Conservation (phyloP, 2,329 filamentous ascomycete genomes). For the Fusarium citri region DNA sequence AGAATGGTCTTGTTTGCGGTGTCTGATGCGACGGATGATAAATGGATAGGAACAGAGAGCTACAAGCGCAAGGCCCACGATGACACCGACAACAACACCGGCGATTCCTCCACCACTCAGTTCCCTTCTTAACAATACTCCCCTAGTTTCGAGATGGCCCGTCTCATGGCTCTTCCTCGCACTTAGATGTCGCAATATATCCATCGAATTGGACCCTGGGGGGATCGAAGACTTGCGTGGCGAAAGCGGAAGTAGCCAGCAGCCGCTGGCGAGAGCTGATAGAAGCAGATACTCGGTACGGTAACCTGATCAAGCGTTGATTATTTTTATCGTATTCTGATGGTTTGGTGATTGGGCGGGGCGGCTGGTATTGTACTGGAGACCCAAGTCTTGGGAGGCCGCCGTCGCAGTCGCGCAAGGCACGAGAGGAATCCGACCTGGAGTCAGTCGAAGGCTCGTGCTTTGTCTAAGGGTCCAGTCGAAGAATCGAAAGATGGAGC, state of each 20-base stretch:
- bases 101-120: constrained; percentile 53
- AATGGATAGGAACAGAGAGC: constrained; percentile 56
- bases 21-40: constrained; percentile 49
- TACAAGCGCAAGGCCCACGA: constrained; percentile 50
- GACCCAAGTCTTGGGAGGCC: constrained; percentile 41
- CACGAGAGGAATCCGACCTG: constrained; percentile 22
- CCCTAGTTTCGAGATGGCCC: constrained; percentile 36
- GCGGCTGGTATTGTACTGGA: constrained; percentile 30
- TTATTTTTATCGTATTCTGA: constrained; percentile 27
- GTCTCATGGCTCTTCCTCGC: constrained; percentile 42
- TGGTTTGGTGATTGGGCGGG: constrained; percentile 35
- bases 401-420: constrained; percentile 41
- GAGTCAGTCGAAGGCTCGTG: constrained; percentile 37
- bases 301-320: constrained; percentile 21
- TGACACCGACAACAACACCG: constrained; percentile 53
- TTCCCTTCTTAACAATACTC: constrained; percentile 43
- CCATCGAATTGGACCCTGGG: constrained; percentile 36
- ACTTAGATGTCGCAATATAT: constrained; percentile 34
- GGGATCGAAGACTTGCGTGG: constrained; percentile 23
- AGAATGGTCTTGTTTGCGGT: constrained; percentile 43
- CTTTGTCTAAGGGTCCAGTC: constrained; percentile 16
- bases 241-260: constrained; percentile 29
- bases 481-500: constrained; percentile 14
- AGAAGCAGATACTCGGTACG: constrained; percentile 27
- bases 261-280: constrained; percentile 39